Evolutionary conservation across 2,329 filamentous ascomycete genomes (phyloP), one percentile per base, ranked within the genome.

Genomic region (Magnaporthiopsis rhizophila): DNA sequence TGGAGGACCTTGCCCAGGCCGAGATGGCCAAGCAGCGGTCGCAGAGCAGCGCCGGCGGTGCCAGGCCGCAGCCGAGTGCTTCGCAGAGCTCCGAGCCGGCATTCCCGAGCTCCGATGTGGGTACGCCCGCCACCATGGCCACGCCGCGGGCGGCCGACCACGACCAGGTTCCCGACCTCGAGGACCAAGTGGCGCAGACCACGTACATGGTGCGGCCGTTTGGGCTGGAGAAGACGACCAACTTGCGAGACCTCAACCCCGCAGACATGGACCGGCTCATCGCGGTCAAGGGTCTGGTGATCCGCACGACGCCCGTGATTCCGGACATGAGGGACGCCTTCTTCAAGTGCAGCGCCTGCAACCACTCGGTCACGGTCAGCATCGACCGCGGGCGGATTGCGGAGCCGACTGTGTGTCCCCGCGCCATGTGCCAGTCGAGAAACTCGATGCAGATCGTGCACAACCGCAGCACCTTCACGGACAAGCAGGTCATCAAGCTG

Each of bases 241-340:
- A 99, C 71, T 83, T 99, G 79, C 87, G 95, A 77, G 95, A 98
- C 67, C 83, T 99, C 50, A 96, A 99, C 73, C 95, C 95, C 5
- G 90, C 90, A 64, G 92, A 98, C 72, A 97, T 98, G 86, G 96
- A 99, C 77, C 96, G 96, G 73, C 85, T 99, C 68, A 89, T 99
- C 69, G 91, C 89, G 69, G 89, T 99, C 77, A 99, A 98, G 77
- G 95, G 95, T 59, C 83, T 99, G 21, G 95, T 99, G 66, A 99
- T 99, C 72, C 88, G 95, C 67, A 90, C 95, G 3, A 98, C 95
- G 0, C 92, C 95, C 0, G 91, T 99, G 68, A 98, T 99, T 68
- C 95, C 95, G 0, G 95, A 99, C 71, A 99, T 99, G 96, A 97
- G 96, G 78, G 91, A 97, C 74, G 95, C 95, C 0, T 97, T 97